phyloP scores from a whole-genome alignment of 2,329 filamentous ascomycete species.

The Sarocladium brachiariae region DNA sequence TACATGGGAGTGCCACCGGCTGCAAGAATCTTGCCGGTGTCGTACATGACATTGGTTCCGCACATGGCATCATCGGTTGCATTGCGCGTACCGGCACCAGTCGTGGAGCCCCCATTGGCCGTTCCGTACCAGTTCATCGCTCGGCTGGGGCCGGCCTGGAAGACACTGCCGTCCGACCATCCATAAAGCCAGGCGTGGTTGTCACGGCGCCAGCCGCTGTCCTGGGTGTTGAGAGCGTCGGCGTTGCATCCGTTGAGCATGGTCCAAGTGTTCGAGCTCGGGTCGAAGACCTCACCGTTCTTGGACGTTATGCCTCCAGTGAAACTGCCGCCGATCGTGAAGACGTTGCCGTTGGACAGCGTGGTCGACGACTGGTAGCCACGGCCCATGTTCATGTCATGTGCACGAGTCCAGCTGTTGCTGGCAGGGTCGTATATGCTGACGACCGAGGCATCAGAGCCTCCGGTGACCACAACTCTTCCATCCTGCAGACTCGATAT shows the following conservation, averaged over 20 bases:
- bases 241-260: constrained; percentile 23
- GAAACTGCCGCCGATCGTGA: constrained; percentile 50
- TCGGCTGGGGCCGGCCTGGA: constrained; percentile 48
- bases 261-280: constrained; percentile 37
- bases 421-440: constrained; percentile 38
- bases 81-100: constrained; percentile 27
- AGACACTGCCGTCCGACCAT: constrained; percentile 40
- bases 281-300: constrained; percentile 49
- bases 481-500: constrained; percentile 44
- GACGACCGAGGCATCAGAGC: constrained; percentile 39
- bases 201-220: constrained; percentile 21
- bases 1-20: constrained; percentile 43
- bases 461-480: constrained; percentile 46
- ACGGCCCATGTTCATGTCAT: constrained; percentile 38
- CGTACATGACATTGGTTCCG: constrained; percentile 51
- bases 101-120: constrained; percentile 28
- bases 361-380: constrained; percentile 47
- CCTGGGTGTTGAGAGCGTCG: constrained; percentile 33
- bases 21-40: constrained; percentile 51
- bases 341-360: constrained; percentile 45
- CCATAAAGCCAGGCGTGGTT: constrained; percentile 27
- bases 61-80: constrained; percentile 43
- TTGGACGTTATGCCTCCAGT: constrained; percentile 42
- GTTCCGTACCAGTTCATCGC: constrained; percentile 52
- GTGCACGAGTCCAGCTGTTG: constrained; percentile 30